Conservation (phyloP, 164 flowering plant species). For the Brasenia schreberi region DNA sequence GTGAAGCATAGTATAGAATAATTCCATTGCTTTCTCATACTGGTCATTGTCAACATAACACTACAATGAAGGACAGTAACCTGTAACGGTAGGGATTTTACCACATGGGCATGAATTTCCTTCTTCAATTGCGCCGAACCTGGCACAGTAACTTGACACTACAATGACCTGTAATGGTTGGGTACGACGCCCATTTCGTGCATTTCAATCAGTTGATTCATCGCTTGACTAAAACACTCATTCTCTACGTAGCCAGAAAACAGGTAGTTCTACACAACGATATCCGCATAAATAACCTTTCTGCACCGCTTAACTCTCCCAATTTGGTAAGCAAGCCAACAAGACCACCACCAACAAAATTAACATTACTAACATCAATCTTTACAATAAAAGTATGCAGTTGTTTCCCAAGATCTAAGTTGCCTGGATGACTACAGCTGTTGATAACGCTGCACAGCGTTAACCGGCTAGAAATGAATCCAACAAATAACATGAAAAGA, state of each 20-base stretch:
- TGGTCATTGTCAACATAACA: constrained; percentile 11
- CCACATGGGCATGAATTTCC: constrained; percentile 43
- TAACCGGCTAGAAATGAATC: too few relatives aligned
- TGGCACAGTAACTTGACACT: constrained; percentile 28
- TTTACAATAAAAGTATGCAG: too few relatives aligned
- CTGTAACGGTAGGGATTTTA: constrained; percentile 34
- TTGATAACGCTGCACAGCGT: too few relatives aligned
- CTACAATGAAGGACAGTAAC: constrained; percentile 11
- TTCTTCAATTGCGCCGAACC: constrained; percentile 25
- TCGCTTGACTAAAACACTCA: constrained; percentile 36
- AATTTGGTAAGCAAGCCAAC: too few relatives aligned
- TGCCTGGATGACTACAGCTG: too few relatives aligned
- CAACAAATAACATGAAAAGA: too few relatives aligned
- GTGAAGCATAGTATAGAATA: constrained; percentile 15
- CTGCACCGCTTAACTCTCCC: too few relatives aligned
- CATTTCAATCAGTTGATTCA: constrained; percentile 41
- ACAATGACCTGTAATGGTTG: constrained; percentile 44
- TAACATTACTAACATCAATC: too few relatives aligned
- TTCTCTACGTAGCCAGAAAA: constrained; percentile 44
- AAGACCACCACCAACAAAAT: too few relatives aligned
- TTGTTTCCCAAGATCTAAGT: too few relatives aligned
- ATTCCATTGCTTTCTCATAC: constrained; percentile 14
- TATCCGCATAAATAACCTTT: constrained; percentile 15
- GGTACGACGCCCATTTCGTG: constrained; percentile 21
- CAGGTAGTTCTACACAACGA: constrained; percentile 55